Conservation (phyloP, 116 monocot genomes). For the Dioscorea cayenensis region DNA sequence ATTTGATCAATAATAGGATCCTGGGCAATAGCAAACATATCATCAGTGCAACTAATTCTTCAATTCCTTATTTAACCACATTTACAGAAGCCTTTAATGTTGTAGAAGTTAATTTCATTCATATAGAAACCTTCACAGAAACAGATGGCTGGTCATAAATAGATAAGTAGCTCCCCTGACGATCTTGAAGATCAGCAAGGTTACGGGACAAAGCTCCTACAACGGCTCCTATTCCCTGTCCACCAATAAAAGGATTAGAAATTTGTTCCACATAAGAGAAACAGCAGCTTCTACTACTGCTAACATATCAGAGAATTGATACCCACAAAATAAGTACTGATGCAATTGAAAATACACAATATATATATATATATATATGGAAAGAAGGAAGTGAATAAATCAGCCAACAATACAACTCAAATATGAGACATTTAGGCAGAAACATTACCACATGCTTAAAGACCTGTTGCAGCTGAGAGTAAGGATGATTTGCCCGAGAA, state of each 20-base stretch:
- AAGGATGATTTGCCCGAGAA: slow-evolving; percentile 67
- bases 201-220: slow-evolving; percentile 70
- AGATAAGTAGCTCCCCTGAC: slow-evolving; percentile 51
- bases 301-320: too few relatives aligned
- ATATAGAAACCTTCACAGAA: slow-evolving; percentile 29
- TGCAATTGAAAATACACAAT: too few relatives aligned
- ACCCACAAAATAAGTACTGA: too few relatives aligned
- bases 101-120: background rate
- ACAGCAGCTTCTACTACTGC: background rate
- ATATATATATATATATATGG: background rate
- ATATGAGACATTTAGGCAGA: background rate
- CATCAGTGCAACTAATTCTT: background rate
- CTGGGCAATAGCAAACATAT: slow-evolving; percentile 18
- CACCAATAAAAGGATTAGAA: slow-evolving; percentile 6
- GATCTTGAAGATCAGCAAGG: slow-evolving; percentile 50
- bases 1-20: slow-evolving; percentile 67
- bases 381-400: background rate
- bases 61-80: background rate
- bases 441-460: slow-evolving; percentile 79
- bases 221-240: slow-evolving; percentile 67
- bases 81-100: background rate
- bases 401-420: too few relatives aligned
- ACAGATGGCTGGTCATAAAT: slow-evolving; percentile 65
- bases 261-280: background rate
- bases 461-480: slow-evolving; percentile 72